These are phyloP conservation scores for Diplodia mutila DNA, from an alignment of 2,329 filamentous ascomycete species.

Conservation along the genomic window DNA sequence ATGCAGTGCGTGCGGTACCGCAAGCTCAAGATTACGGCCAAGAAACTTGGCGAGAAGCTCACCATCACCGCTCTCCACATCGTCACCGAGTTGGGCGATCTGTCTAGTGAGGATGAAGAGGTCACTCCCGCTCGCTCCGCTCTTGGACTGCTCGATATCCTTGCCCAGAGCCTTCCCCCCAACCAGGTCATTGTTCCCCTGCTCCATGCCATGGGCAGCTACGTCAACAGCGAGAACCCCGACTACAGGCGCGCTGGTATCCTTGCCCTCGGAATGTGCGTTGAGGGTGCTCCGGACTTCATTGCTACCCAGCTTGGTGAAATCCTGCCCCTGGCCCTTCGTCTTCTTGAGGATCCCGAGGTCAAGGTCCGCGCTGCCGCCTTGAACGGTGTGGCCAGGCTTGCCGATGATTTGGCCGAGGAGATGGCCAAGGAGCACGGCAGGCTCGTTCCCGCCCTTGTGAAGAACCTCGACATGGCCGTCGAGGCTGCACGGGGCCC, in stretches of 20 bases:
- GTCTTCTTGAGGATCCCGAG: slow-evolving; percentile 82
- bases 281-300: slow-evolving; percentile 96
- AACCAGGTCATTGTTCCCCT: slow-evolving; percentile 93
- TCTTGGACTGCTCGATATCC: slow-evolving; percentile 83
- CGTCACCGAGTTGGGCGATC: slow-evolving; percentile 82
- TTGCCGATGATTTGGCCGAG: slow-evolving; percentile 91
- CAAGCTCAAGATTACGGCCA: slow-evolving; percentile 91
- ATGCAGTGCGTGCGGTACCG: slow-evolving; percentile 91
- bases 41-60: slow-evolving; percentile 83
- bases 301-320: slow-evolving; percentile 88
- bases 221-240: slow-evolving; percentile 73
- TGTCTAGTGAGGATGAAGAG: slow-evolving; percentile 75
- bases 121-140: slow-evolving; percentile 84
- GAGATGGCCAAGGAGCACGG: slow-evolving; percentile 86
- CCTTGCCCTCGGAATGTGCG: slow-evolving; percentile 87
- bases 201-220: slow-evolving; percentile 81
- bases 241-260: slow-evolving; percentile 88
- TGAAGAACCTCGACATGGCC: slow-evolving; percentile 87
- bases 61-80: slow-evolving; percentile 88
- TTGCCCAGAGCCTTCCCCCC: slow-evolving; percentile 85
- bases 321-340: slow-evolving; percentile 83
- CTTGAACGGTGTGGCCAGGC: slow-evolving; percentile 81
- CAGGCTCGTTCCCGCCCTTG: slow-evolving; percentile 77
- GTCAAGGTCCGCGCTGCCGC: slow-evolving; percentile 83
- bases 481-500: slow-evolving; percentile 65